Percentiles rank a stretch among this genome's conserved stretches.
Conservation (phyloP, 495 filamentous ascomycete species). For the Parathielavia hyrcaniae region DNA sequence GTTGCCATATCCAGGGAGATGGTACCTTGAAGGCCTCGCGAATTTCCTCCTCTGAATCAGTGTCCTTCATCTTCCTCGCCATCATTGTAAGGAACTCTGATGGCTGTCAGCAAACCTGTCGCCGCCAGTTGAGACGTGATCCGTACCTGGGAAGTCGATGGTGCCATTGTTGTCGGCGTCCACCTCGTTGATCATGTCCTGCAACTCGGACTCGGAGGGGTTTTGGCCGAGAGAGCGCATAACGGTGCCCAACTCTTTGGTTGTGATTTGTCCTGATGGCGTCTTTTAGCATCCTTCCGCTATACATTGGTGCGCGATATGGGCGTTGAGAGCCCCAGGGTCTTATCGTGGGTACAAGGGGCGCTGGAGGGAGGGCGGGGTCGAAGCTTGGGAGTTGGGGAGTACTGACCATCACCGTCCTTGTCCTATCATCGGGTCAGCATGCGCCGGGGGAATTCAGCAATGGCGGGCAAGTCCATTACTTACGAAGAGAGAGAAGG, state of each 20-base stretch:
- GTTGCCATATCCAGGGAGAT: background rate
- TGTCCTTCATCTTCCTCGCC: constrained; percentile 99
- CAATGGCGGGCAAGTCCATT: background rate
- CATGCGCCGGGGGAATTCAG: background rate
- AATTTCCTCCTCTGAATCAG: constrained; percentile 98
- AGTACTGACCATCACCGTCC: constrained; percentile 94
- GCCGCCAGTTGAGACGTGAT: constrained; percentile 4
- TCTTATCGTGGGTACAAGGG: background rate
- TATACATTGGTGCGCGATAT: background rate
- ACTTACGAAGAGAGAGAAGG: constrained; percentile 99
- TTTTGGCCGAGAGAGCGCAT: constrained; percentile 99
- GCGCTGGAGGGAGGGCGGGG: constrained; percentile 1
- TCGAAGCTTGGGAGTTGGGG: background rate
- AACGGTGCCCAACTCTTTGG: constrained; percentile 97
- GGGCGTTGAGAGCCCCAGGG: too few species aligned
- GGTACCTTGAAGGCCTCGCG: constrained; percentile 63
- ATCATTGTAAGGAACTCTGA: constrained; percentile 99
- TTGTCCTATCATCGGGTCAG: constrained; percentile 69
- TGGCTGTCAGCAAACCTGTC: constrained; percentile 28
- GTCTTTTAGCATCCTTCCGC: constrained; percentile 22
- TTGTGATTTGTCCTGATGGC: constrained; percentile 88
- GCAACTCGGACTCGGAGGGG: constrained; percentile 95
- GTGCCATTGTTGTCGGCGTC: constrained; percentile 99
- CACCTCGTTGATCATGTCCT: constrained; percentile 99
- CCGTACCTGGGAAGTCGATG: constrained; percentile 93